Conservation (phyloP, 306 rosid species). For the Oxytropis ochrocephala region DNA sequence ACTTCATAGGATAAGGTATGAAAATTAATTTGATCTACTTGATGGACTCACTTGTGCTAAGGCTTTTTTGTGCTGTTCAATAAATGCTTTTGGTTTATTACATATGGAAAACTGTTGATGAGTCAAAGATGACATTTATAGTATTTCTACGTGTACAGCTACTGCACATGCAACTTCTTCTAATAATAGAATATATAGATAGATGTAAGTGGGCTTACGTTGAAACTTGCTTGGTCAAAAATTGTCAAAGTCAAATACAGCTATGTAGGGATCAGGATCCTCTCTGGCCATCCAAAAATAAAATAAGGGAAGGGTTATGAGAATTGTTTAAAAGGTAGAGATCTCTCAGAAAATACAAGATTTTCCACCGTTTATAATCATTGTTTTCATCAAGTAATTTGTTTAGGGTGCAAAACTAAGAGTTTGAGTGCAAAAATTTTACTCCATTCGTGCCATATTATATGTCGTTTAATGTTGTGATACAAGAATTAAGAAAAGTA, state of each 20-base stretch:
- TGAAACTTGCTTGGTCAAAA: not conserved
- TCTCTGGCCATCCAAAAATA: no score
- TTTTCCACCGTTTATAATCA: no score
- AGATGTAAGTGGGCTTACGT: not conserved
- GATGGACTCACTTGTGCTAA: not conserved
- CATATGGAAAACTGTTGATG: not conserved
- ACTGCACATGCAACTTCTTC: constrained; percentile 5
- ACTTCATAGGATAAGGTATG: not conserved
- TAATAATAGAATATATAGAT: not conserved
- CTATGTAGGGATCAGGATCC: no score
- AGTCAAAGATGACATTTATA: constrained; percentile 5
- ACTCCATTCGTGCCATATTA: no score
- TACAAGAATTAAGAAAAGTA: no score
- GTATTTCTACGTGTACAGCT: not conserved
- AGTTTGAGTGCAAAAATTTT: no score
- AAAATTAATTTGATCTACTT: not conserved
- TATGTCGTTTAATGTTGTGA: no score
- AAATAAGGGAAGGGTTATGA: no score
- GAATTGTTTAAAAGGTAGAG: no score
- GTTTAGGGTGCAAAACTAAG: no score
- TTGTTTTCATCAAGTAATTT: no score
- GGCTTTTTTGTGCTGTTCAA: not conserved
- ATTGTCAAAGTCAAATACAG: not conserved
- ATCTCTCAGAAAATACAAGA: no score
- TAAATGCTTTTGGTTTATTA: not conserved